phyloP scores from a whole-genome alignment of 2,329 filamentous ascomycete species.

The Diaporthe sp. region DNA sequence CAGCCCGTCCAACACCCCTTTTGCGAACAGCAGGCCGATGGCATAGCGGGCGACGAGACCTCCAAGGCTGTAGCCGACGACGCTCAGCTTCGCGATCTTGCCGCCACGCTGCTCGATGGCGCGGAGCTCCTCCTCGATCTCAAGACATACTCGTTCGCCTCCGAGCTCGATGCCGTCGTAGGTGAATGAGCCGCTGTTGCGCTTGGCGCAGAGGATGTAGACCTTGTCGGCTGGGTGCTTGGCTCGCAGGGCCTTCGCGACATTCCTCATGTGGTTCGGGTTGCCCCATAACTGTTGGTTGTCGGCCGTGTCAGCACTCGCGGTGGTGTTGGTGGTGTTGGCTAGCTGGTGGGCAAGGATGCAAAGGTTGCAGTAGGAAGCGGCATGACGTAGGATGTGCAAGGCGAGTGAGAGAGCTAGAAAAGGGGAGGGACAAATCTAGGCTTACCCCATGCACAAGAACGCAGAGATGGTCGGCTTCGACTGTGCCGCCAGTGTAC shows the following conservation, averaged over 20 bases:
- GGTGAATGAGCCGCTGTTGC: constrained; percentile 80
- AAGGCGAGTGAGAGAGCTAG: constrained; percentile 29
- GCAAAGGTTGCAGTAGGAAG: not conserved
- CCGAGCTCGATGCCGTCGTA: constrained; percentile 79
- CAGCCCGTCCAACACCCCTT: constrained; percentile 83
- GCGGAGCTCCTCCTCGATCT: constrained; percentile 76
- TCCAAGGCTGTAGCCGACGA: constrained; percentile 91
- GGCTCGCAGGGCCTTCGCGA: constrained; percentile 75
- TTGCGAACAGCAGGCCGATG: constrained; percentile 85
- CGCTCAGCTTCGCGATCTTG: constrained; percentile 83
- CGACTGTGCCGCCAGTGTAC: constrained; percentile 64
- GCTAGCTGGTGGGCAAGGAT: not conserved
- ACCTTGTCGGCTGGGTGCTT: constrained; percentile 73
- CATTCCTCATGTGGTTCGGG: constrained; percentile 77
- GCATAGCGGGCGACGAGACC: constrained; percentile 90
- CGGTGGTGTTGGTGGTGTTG: not conserved
- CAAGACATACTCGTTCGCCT: constrained; percentile 76
- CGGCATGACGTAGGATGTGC: constrained; percentile 27
- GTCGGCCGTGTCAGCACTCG: constrained; percentile 35
- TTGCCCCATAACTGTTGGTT: constrained; percentile 79
- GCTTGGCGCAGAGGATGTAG: constrained; percentile 79
- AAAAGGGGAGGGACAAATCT: constrained; percentile 2
- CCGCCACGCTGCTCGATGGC: constrained; percentile 73
- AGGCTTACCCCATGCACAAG: constrained; percentile 80
- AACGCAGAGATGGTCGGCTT: constrained; percentile 81